Conservation (phyloP, 2,329 filamentous ascomycete genomes). For the Ophiobolus disseminans region DNA sequence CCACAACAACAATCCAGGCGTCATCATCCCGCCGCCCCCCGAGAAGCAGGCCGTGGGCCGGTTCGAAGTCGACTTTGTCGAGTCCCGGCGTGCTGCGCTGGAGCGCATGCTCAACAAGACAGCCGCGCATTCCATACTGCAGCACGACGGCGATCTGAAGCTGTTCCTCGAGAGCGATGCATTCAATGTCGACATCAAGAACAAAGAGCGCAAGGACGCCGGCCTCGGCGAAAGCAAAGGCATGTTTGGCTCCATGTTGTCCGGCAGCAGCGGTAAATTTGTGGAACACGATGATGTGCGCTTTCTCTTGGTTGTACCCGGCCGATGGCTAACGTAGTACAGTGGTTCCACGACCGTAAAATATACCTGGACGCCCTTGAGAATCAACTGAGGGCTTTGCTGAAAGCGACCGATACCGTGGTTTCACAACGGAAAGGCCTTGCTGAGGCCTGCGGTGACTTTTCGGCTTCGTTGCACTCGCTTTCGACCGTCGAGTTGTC, state of each 20-base stretch:
- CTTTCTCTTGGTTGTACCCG: slow-evolving; percentile 15
- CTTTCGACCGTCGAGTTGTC: slow-evolving; percentile 93
- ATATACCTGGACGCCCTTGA: slow-evolving; percentile 95
- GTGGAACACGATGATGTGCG: slow-evolving; percentile 95
- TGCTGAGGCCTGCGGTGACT: slow-evolving; percentile 90
- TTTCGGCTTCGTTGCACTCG: slow-evolving; percentile 89
- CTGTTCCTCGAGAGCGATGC: slow-evolving; percentile 95
- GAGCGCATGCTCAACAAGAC: slow-evolving; percentile 99
- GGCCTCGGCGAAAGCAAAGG: slow-evolving; percentile 90
- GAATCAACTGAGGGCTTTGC: slow-evolving; percentile 83
- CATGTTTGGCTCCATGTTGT: slow-evolving; percentile 85
- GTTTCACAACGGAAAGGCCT: slow-evolving; percentile 91
- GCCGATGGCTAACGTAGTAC: slow-evolving; percentile 15
- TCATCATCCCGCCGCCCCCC: slow-evolving; percentile 92
- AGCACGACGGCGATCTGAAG: slow-evolving; percentile 93
- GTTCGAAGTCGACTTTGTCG: slow-evolving; percentile 96
- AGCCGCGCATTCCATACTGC: slow-evolving; percentile 84
- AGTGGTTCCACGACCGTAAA: slow-evolving; percentile 98
- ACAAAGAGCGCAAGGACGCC: slow-evolving; percentile 91
- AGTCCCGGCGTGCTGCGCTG: slow-evolving; percentile 85
- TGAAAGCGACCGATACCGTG: slow-evolving; percentile 94
- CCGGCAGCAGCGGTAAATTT: slow-evolving; percentile 78
- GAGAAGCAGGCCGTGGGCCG: slow-evolving; percentile 97
- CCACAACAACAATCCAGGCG: slow-evolving; percentile 91
- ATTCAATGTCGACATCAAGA: slow-evolving; percentile 96